Percentiles rank a stretch among this genome's conserved stretches.
phyloP scores from a whole-genome alignment of 106 monocot genomes.

The Vanilla planifolia region DNA sequence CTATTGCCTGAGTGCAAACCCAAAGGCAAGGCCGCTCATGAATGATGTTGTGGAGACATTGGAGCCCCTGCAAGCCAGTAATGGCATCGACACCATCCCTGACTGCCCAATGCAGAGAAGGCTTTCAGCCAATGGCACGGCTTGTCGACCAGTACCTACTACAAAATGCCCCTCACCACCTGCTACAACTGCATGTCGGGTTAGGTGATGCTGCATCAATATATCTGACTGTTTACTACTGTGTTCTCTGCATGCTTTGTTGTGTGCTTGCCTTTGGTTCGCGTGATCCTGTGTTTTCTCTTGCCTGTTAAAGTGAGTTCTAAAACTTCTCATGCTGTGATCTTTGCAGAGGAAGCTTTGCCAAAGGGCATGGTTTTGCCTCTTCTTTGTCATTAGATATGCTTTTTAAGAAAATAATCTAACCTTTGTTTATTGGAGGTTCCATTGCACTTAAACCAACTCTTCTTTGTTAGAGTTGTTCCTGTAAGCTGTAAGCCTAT shows the following conservation, averaged over 20 bases:
- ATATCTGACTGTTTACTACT: neutral
- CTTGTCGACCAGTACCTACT: conserved; percentile 5
- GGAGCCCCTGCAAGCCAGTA: conserved; percentile 55
- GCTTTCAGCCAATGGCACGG: conserved; percentile 5
- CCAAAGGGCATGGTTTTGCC: neutral
- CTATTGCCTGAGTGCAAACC: conserved; percentile 72
- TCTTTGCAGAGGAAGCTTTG: neutral
- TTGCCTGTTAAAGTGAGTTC: neutral
- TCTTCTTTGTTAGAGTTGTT: too few relatives aligned
- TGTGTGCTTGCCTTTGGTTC: neutral
- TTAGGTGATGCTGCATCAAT: conserved; percentile 5
- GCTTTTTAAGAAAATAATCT: too few relatives aligned
- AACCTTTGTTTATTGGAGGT: too few relatives aligned
- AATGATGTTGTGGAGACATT: conserved; percentile 72
- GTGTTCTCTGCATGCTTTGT: too few relatives aligned
- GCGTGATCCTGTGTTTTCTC: neutral
- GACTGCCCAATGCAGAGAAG: conserved; percentile 9
- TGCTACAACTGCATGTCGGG: conserved; percentile 8
- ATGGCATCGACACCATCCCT: neutral
- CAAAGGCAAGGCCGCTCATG: conserved; percentile 93
- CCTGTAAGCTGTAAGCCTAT: too few relatives aligned
- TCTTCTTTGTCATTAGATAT: too few relatives aligned
- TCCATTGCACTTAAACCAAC: too few relatives aligned
- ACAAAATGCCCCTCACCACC: conserved; percentile 13
- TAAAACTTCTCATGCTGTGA: neutral